Percentiles rank a stretch among this genome's conserved stretches.
These are phyloP conservation scores for Aquilaria yunnanensis DNA, from an alignment of 345 rosid species.

Conservation along the genomic window DNA sequence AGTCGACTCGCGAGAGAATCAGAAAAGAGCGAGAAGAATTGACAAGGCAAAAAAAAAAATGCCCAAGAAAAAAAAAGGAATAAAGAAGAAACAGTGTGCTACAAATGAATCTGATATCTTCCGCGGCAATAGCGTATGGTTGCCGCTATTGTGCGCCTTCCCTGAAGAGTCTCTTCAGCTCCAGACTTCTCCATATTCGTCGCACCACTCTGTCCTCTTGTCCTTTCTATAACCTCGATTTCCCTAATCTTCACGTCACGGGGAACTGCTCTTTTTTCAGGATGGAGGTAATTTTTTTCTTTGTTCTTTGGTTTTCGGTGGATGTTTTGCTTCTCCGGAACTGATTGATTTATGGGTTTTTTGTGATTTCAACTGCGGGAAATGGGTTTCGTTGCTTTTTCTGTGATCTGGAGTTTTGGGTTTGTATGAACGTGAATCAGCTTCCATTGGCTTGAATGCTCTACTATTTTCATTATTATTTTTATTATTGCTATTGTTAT, in stretches of 20 bases:
- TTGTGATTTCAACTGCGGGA: too few species aligned
- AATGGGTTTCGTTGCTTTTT: too few species aligned
- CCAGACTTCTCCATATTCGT: conserved; percentile 15
- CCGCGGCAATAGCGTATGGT: conserved; percentile 33
- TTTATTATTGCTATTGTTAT: too few species aligned
- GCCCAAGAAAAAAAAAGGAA: neutral
- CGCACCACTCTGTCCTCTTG: conserved; percentile 18
- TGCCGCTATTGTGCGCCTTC: conserved; percentile 34
- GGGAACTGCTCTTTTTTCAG: conserved; percentile 33
- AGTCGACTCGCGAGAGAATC: neutral
- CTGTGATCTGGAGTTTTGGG: too few species aligned
- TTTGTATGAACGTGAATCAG: too few species aligned
- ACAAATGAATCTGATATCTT: conserved; percentile 10
- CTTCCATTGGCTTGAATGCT: too few species aligned
- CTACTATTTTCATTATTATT: too few species aligned
- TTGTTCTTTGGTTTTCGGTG: too few species aligned
- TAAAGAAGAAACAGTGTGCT: conserved; percentile 1
- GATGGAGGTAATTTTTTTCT: conserved; percentile 56
- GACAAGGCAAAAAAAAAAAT: neutral
- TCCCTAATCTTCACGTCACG: conserved; percentile 21
- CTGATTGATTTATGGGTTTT: too few species aligned
- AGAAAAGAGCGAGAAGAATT: conserved; percentile 19
- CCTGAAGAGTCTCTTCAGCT: conserved; percentile 24
- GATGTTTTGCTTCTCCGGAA: too few species aligned
- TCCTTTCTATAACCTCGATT: conserved; percentile 13